phyloP scores from a whole-genome alignment of 1,284 basidiomycete genomes.

The Melampsora larici-populina region DNA sequence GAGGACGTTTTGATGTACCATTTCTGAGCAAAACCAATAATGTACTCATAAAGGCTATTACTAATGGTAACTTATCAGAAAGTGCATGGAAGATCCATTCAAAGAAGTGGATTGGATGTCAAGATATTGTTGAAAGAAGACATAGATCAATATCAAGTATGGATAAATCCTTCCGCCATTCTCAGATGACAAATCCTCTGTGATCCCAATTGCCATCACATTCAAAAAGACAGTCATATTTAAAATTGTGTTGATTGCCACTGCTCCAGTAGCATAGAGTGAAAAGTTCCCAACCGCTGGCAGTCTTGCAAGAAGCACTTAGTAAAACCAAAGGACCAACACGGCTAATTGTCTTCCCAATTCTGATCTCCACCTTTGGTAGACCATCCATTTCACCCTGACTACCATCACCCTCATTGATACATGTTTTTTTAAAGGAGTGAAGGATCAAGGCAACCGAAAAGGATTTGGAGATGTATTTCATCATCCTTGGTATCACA shows the following conservation, averaged over 20 bases:
- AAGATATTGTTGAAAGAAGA: conserved; percentile 96
- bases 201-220: conserved; percentile 78
- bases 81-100: conserved; percentile 78
- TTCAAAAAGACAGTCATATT: conserved; percentile 93
- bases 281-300: conserved; percentile 97
- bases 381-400: conserved; percentile 63
- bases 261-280: conserved; percentile 91
- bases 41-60: conserved; percentile 78
- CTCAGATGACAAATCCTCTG: conserved; percentile 71
- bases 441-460: too few species aligned
- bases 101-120: conserved; percentile 79
- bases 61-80: conserved; percentile 72
- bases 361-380: conserved; percentile 74
- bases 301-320: conserved; percentile 92
- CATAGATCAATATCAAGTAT: conserved; percentile 91
- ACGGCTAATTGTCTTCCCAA: conserved; percentile 80
- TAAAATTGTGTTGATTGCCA: conserved; percentile 79
- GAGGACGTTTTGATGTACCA: too few species aligned
- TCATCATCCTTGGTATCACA: too few species aligned
- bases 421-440: too few species aligned
- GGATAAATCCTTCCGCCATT: conserved; percentile 82
- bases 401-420: conserved; percentile 55
- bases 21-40: conserved; percentile 89
- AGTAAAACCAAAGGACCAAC: conserved; percentile 95
- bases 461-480: too few species aligned